Evolutionary conservation across 148 eudicot species (phyloP).

Genomic region (Vaccinium vitisidaea): DNA sequence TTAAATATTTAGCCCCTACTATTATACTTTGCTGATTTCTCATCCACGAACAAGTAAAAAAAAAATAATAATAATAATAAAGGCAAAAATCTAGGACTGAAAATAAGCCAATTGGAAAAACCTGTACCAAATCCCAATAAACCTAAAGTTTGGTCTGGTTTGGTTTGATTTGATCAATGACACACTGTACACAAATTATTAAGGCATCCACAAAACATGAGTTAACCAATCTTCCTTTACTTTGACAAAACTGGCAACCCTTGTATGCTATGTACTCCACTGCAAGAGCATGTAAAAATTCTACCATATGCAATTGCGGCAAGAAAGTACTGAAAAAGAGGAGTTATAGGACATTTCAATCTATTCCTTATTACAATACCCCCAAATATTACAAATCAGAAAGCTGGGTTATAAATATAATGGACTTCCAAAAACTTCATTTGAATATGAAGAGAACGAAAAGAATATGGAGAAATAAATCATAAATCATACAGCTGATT

Average conservation of each 20-base stretch:
- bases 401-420: neutral
- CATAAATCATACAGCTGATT: neutral
- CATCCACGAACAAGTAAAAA: neutral
- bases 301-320: neutral
- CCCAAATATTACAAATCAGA: neutral
- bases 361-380: neutral
- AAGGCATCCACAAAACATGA: neutral
- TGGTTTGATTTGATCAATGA: neutral
- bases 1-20: neutral
- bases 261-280: too few relatives aligned
- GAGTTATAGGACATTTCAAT: neutral
- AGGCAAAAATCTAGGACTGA: neutral
- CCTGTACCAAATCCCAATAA: too few relatives aligned
- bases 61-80: too few relatives aligned
- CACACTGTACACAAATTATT: neutral
- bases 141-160: too few relatives aligned
- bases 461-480: neutral
- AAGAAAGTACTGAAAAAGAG: neutral
- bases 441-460: neutral
- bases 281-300: neutral
- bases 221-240: neutral
- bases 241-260: neutral
- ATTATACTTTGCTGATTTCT: neutral
- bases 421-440: neutral
- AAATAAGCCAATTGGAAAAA: too few relatives aligned